Base-by-base conservation (phyloP, 345 rosid genomes). In the Lagerstroemia speciosa region DNA sequence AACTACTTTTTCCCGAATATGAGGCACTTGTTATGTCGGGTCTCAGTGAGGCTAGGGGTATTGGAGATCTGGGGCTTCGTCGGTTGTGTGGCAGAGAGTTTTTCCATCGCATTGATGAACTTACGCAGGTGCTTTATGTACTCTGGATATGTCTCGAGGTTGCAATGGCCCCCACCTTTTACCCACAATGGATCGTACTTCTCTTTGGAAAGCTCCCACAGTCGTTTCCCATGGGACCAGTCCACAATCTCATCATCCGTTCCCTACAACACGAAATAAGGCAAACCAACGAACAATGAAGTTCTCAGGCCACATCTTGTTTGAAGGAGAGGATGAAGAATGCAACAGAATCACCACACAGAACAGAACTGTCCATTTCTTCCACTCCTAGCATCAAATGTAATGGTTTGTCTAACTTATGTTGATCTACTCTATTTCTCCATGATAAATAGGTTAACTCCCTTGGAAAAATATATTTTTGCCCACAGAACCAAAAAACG, bases 101-200 rank as follows among this genome's bases (percentile, higher is more conserved):
- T 91, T 91, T 91, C 99, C 98, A 94, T 89, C 0, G 96, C 86
- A 57, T 85, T 91, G 37, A 91, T 70, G 80, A 84, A 94, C 83
- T 85, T 88, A 36, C 90, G 82, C 50, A 94, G 73, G 76, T 94
- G 98, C 72, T 84, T 87, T 38, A 94, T 94, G 82, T 88, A 94
- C 73, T 91, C 98, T 0, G 99, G 99, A 45, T 83, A 89, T 8
- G 93, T 89, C 84, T 94, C 99, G 2, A 94, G 90, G 82, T 91
- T 89, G 83, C 99, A 91, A 69, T 94, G 99, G 32, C 98, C 96
- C 8, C 98, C 99, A n/a, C 98, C 97, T 73, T 89, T 89, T 64
- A 94, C 88, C 99, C 99, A 91, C 67, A 94, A 77, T 1, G 99
- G 99, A 16, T 91, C 97, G 34, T 88, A 91, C 70, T 91, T 91